These are phyloP conservation scores for Sporisorium scitamineum DNA, from an alignment of 1,284 basidiomycete species.

Conservation along the genomic window DNA sequence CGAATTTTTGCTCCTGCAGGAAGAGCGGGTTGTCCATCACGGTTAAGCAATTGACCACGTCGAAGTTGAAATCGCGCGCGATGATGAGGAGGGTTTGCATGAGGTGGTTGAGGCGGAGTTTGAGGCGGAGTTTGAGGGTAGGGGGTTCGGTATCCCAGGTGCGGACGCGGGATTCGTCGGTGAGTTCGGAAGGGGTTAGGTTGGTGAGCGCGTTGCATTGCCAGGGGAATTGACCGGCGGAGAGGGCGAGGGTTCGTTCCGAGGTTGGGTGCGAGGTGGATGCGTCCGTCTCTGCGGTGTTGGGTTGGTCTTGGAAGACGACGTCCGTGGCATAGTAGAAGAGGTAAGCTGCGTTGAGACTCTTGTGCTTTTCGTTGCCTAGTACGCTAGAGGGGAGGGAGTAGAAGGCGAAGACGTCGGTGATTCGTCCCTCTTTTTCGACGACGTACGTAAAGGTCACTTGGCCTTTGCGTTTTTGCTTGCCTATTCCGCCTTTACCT, in stretches of 20 bases:
- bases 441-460: constrained; percentile 98
- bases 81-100: constrained; percentile 82
- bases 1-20: constrained; percentile 84
- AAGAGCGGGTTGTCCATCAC: constrained; percentile 92
- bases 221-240: constrained; percentile 38
- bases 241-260: constrained; percentile 28
- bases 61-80: constrained; percentile 84
- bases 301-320: constrained; percentile 22
- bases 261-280: constrained; percentile 21
- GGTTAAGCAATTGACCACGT: constrained; percentile 95
- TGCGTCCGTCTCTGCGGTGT: background rate
- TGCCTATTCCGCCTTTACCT: constrained; percentile 57
- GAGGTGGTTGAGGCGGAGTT: constrained; percentile 79
- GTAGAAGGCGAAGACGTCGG: constrained; percentile 97
- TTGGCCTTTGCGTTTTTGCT: constrained; percentile 73
- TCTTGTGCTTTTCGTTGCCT: constrained; percentile 72
- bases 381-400: constrained; percentile 92
- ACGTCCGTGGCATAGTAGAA: constrained; percentile 80
- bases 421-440: constrained; percentile 87
- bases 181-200: constrained; percentile 49
- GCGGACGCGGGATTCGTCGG: constrained; percentile 48
- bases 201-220: constrained; percentile 51
- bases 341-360: constrained; percentile 89
- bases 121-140: constrained; percentile 76
- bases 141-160: constrained; percentile 70